A percentile compares a stretch with the other conserved stretches of the same genome.
Conservation (phyloP, 352 stramenopile genomes). For the Globisporangium heterothallicum region DNA sequence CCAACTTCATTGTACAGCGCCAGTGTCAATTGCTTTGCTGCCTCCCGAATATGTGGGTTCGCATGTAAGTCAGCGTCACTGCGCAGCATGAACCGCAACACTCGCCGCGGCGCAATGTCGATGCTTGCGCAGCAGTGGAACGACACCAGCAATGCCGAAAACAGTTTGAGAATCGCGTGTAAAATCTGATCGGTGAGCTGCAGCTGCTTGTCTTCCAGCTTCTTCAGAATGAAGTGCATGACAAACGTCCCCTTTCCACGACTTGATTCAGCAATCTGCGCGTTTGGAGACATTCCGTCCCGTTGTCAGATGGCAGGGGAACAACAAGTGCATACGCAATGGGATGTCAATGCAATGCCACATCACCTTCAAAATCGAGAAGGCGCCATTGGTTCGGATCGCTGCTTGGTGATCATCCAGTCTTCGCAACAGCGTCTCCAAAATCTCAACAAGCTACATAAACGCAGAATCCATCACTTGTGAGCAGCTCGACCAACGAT, state of each 20-base stretch:
- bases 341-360: not conserved
- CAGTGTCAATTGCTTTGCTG: constrained; percentile 30
- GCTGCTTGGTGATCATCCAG: constrained; percentile 19
- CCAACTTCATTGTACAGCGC: constrained; percentile 32
- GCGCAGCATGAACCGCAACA: constrained; percentile 30
- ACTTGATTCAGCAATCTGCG: constrained; percentile 30
- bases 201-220: constrained; percentile 17
- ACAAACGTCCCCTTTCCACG: constrained; percentile 32
- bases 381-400: constrained; percentile 29
- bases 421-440: constrained; percentile 10
- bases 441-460: constrained; percentile 11
- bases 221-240: constrained; percentile 27
- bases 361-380: constrained; percentile 20
- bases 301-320: constrained; percentile 12
- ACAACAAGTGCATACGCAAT: constrained; percentile 15
- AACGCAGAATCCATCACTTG: not conserved
- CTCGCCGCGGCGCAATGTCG: constrained; percentile 32
- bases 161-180: constrained; percentile 34
- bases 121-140: constrained; percentile 48
- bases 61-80: constrained; percentile 28
- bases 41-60: constrained; percentile 34
- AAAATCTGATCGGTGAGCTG: constrained; percentile 21
- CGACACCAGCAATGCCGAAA: constrained; percentile 26
- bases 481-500: too few species aligned
- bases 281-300: not conserved